Evolutionary conservation across 2,329 filamentous ascomycete genomes (phyloP), one percentile per base, ranked within the genome.

Genomic region (Falciphora oryzae): DNA sequence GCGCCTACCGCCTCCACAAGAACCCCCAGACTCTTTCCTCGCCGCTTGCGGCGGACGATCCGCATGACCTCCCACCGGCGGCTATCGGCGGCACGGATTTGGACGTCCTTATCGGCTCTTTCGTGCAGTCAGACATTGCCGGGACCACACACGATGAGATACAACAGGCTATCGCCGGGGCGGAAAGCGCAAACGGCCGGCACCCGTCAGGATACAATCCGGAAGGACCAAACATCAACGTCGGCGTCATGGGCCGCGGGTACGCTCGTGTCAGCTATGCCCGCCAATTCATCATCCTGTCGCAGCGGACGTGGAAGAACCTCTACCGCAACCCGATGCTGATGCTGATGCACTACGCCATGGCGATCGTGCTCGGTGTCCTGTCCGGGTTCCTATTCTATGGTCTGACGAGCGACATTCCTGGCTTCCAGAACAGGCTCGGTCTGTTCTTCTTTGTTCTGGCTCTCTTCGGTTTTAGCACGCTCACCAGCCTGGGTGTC

Each of bases 331-430:
- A 99, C 75, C 95, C 95, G 1, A 93, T 98, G 85, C 81, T 99
- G 66, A 99, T 99, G 95, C 85, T 99, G 65, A 97, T 93, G 0
- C 95, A 99, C 77, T 99, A 98, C 74, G 95, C 95, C 53, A 98
- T 97, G 69, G 93, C 95, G 10, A 98, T 99, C 66, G 79, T 98
- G 0, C 85, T 99, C 7, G 95, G 93, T 1, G 94, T 98, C 6
- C 90, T 99, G 65, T 93, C 94, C 2, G 95, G 95, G 4, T 98
- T 91, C 76, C 84, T 99, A 16, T 99, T 98, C 80, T 99, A 98
- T 71, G 95, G 94, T 2, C 82, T 99, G 61, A 97, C 93, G 0
- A 93, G 97, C 72, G 93, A 99, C 72, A 96, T 99, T 70, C 90
- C 92, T 67, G 95, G 96, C 44, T 99, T 99, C 84, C 95, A 99